phyloP scores from a whole-genome alignment of 192 early-diverging fungal genomes.

The Coemansia sp. region DNA sequence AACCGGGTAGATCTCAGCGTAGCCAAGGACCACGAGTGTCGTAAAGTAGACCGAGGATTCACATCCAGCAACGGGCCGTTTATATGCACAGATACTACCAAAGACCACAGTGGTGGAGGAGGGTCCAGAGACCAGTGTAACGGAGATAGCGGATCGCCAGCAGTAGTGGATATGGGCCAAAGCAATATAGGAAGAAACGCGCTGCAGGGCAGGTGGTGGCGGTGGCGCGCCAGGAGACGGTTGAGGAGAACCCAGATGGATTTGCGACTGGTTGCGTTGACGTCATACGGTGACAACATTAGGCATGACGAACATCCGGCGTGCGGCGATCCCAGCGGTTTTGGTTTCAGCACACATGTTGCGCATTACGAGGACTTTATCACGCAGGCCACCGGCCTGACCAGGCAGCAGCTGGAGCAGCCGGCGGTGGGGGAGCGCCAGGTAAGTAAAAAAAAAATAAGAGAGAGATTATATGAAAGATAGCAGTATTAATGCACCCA shows the following conservation, averaged over 20 bases:
- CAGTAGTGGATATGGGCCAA: slow-evolving; percentile 15
- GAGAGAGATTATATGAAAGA: not conserved
- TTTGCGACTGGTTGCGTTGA: slow-evolving; percentile 41
- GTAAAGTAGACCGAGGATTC: slow-evolving; percentile 21
- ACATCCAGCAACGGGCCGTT: slow-evolving; percentile 36
- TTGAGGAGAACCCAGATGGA: not conserved
- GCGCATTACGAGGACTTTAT: slow-evolving; percentile 45
- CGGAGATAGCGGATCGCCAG: slow-evolving; percentile 51
- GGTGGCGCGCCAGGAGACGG: slow-evolving; percentile 1
- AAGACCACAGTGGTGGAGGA: not conserved
- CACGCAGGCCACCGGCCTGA: slow-evolving; percentile 30
- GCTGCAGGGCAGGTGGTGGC: not conserved
- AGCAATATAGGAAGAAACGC: not conserved
- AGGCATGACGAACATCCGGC: slow-evolving; percentile 28
- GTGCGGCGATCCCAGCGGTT: slow-evolving; percentile 44
- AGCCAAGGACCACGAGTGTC: slow-evolving; percentile 15
- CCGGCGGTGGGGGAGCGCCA: slow-evolving; percentile 29
- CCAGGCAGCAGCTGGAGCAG: slow-evolving; percentile 18
- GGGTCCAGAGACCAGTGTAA: slow-evolving; percentile 40
- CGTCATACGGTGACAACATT: slow-evolving; percentile 51
- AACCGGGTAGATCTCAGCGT: slow-evolving; percentile 34
- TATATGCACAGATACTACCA: slow-evolving; percentile 35
- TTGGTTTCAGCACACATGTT: slow-evolving; percentile 56
- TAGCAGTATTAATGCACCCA: too few species aligned
- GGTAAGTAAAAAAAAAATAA: slow-evolving; percentile 9